Evolutionary conservation across 345 rosid species (phyloP).

Genomic region (Cardamine resedifolia): DNA sequence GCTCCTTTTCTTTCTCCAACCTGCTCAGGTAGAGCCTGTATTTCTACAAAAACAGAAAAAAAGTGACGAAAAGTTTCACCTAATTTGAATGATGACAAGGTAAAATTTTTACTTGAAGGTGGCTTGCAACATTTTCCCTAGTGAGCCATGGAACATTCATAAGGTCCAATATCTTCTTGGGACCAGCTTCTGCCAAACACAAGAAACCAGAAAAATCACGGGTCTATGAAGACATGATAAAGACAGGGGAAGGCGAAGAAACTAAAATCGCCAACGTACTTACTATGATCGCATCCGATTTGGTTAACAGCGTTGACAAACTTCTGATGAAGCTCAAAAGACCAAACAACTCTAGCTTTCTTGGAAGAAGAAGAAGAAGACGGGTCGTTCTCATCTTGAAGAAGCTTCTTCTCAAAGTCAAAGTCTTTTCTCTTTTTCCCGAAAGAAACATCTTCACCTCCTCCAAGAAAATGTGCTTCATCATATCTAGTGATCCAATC

Average conservation of each 20-base stretch:
- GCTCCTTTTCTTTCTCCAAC: slow-evolving; percentile 68
- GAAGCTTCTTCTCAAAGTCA: slow-evolving; percentile 58
- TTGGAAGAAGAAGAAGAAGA: slow-evolving; percentile 58
- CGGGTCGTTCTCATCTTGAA: slow-evolving; percentile 57
- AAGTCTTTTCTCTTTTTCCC: slow-evolving; percentile 65
- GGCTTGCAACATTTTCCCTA: slow-evolving; percentile 96
- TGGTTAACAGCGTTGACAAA: slow-evolving; percentile 94
- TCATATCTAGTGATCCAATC: slow-evolving; percentile 59
- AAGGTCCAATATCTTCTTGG: slow-evolving; percentile 91
- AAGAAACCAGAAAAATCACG: slow-evolving; percentile 38
- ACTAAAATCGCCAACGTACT: slow-evolving; percentile 55
- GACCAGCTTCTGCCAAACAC: slow-evolving; percentile 89
- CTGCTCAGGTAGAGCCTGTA: slow-evolving; percentile 92
- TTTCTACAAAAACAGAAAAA: slow-evolving; percentile 56
- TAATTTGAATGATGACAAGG: not conserved
- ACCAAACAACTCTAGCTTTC: slow-evolving; percentile 96
- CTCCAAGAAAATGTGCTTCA: slow-evolving; percentile 48
- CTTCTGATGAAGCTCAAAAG: slow-evolving; percentile 90
- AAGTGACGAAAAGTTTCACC: slow-evolving; percentile 12
- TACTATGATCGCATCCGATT: slow-evolving; percentile 87
- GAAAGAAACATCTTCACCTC: slow-evolving; percentile 61
- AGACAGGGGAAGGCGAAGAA: slow-evolving; percentile 1
- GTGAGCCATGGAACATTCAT: slow-evolving; percentile 97
- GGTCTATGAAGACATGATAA: slow-evolving; percentile 27
- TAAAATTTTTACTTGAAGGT: slow-evolving; percentile 67